phyloP scores from a whole-genome alignment of 2,329 filamentous ascomycete genomes.

The Cladophialophora carrionii region DNA sequence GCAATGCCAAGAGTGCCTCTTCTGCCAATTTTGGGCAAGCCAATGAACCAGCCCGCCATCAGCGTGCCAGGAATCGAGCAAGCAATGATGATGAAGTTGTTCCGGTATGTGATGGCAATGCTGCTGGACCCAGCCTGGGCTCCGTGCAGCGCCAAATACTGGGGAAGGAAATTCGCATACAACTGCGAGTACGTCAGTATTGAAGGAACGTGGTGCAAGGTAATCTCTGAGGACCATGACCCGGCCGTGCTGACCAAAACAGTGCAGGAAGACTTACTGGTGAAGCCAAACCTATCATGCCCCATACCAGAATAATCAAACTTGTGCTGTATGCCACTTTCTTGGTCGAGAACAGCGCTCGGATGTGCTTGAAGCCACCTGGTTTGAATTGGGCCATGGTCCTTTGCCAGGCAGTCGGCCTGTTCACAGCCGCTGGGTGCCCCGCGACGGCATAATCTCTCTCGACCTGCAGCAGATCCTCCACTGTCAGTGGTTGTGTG shows the following conservation, averaged over 20 bases:
- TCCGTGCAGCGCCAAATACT: slow-evolving; percentile 58
- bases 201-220: neutral
- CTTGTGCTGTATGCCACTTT: slow-evolving; percentile 57
- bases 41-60: slow-evolving; percentile 68
- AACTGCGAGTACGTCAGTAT: slow-evolving; percentile 43
- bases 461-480: slow-evolving; percentile 45
- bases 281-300: slow-evolving; percentile 69
- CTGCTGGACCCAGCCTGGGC: slow-evolving; percentile 68
- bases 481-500: slow-evolving; percentile 56
- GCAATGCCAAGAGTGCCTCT: slow-evolving; percentile 70
- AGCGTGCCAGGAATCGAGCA: slow-evolving; percentile 70
- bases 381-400: slow-evolving; percentile 19
- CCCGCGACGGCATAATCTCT: slow-evolving; percentile 15
- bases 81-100: slow-evolving; percentile 71
- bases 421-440: slow-evolving; percentile 20
- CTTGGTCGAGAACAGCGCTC: slow-evolving; percentile 68
- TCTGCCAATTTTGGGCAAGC: slow-evolving; percentile 62
- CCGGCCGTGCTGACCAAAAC: neutral
- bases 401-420: slow-evolving; percentile 43
- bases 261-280: slow-evolving; percentile 45
- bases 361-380: slow-evolving; percentile 55
- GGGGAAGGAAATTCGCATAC: slow-evolving; percentile 71
- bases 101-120: slow-evolving; percentile 72
- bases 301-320: slow-evolving; percentile 73
- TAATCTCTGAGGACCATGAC: neutral